These are phyloP conservation scores for Dactylonectria macrodidyma DNA, from an alignment of 2,329 filamentous ascomycete genomes.

Conservation along the genomic window DNA sequence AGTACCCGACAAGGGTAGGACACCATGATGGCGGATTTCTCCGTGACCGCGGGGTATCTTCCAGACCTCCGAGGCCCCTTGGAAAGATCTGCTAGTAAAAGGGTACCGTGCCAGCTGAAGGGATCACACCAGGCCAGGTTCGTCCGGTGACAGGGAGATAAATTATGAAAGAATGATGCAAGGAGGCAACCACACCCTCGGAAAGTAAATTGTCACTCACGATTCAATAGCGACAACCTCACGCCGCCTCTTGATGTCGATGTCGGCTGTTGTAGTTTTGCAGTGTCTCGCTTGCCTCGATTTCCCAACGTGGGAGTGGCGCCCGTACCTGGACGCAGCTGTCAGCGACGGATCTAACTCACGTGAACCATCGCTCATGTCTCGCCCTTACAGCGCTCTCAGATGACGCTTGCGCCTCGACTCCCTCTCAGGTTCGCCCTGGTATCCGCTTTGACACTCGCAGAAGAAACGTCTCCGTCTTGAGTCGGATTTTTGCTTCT, in stretches of 20 bases:
- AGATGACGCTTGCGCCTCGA: conserved; percentile 33
- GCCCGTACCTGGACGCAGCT: conserved; percentile 28
- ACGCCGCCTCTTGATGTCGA: neutral
- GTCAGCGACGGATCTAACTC: conserved; percentile 35
- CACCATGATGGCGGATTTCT: conserved; percentile 37
- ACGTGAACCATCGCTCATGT: conserved; percentile 37
- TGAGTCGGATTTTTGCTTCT: neutral
- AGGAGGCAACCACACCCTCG: neutral
- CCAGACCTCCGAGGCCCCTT: conserved; percentile 25
- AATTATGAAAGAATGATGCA: neutral
- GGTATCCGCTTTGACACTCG: conserved; percentile 30
- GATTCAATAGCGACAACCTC: neutral
- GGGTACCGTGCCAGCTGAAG: conserved; percentile 25
- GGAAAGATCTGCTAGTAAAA: conserved; percentile 22
- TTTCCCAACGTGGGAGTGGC: conserved; percentile 26
- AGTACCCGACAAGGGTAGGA: conserved; percentile 22
- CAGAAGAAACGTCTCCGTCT: conserved; percentile 30
- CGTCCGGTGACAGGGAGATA: conserved; percentile 1
- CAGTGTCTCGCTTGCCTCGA: conserved; percentile 18
- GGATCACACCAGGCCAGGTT: conserved; percentile 10
- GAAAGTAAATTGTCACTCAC: conserved; percentile 12
- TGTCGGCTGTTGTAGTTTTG: conserved; percentile 1
- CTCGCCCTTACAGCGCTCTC: conserved; percentile 37
- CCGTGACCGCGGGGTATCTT: conserved; percentile 19
- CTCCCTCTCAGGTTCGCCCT: conserved; percentile 29